Evolutionary conservation across 108 stramenopile genomes (phyloP).

Genomic region (Skeletonema potamos): DNA sequence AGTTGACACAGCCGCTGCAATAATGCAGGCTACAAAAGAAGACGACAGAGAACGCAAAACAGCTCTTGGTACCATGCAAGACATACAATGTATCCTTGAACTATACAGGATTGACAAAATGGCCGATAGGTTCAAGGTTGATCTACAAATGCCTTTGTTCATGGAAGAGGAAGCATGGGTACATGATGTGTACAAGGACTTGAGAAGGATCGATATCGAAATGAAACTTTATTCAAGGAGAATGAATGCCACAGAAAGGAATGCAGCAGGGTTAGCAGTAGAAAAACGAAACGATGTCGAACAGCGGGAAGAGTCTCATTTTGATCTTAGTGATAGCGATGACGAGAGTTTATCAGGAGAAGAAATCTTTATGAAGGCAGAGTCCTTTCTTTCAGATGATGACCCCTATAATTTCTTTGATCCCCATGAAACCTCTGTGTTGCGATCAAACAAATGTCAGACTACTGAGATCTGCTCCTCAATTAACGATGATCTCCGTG

Average conservation of each 20-base stretch:
- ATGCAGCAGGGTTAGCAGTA: background rate
- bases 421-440: constrained; percentile 23
- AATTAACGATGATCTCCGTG: constrained; percentile 28
- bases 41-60: constrained; percentile 9
- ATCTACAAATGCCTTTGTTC: constrained; percentile 41
- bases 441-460: constrained; percentile 17
- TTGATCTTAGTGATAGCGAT: constrained; percentile 7
- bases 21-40: constrained; percentile 24
- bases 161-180: constrained; percentile 32
- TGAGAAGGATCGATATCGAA: constrained; percentile 30
- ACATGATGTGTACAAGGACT: constrained; percentile 12
- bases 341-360: constrained; percentile 14
- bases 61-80: constrained; percentile 27
- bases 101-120: constrained; percentile 36
- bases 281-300: background rate
- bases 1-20: constrained; percentile 28
- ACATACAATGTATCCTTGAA: constrained; percentile 35
- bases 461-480: constrained; percentile 7
- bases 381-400: constrained; percentile 5
- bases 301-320: constrained; percentile 1
- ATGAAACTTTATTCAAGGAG: constrained; percentile 6
- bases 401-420: constrained; percentile 29
- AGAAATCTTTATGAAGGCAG: constrained; percentile 6
- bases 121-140: constrained; percentile 38
- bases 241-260: background rate